phyloP scores from a whole-genome alignment of 495 filamentous ascomycete species.

The Delitschia confertaspora region DNA sequence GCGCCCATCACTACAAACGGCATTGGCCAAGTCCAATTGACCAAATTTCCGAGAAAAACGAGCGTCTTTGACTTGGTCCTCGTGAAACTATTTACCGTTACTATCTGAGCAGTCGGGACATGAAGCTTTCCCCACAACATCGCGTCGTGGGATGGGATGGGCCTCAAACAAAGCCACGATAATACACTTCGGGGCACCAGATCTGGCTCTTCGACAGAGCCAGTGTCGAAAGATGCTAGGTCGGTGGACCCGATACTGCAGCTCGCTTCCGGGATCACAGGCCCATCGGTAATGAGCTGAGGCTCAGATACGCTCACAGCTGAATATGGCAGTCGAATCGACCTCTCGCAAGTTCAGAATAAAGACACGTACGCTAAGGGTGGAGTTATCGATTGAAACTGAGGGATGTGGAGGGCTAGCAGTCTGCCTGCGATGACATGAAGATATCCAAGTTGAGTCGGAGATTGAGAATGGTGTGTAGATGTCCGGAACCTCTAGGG shows the following conservation, averaged over 20 bases:
- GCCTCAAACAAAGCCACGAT: conserved; percentile 14
- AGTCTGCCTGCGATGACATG: conserved; percentile 24
- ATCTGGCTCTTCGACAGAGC: conserved; percentile 7
- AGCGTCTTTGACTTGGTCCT: too few relatives aligned
- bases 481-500: conserved; percentile 12
- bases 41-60: too few relatives aligned
- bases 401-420: conserved; percentile 32
- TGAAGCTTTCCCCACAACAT: conserved; percentile 14
- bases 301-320: conserved; percentile 13
- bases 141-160: conserved; percentile 15
- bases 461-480: conserved; percentile 8
- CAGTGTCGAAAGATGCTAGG: conserved; percentile 7
- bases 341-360: conserved; percentile 12
- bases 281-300: conserved; percentile 2
- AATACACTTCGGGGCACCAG: conserved; percentile 3
- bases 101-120: conserved; percentile 2
- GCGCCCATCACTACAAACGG: too few relatives aligned
- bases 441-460: conserved; percentile 22
- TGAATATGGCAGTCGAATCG: conserved; percentile 23
- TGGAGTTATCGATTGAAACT: conserved; percentile 23
- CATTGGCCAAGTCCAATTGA: too few relatives aligned
- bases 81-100: conserved; percentile 1
- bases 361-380: conserved; percentile 27
- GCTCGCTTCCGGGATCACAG: conserved; percentile 6
- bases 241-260: conserved; percentile 8